These are phyloP conservation scores for Paramecium sonneborni DNA, from an alignment of 73 alveolate genomes.

Conservation along the genomic window DNA sequence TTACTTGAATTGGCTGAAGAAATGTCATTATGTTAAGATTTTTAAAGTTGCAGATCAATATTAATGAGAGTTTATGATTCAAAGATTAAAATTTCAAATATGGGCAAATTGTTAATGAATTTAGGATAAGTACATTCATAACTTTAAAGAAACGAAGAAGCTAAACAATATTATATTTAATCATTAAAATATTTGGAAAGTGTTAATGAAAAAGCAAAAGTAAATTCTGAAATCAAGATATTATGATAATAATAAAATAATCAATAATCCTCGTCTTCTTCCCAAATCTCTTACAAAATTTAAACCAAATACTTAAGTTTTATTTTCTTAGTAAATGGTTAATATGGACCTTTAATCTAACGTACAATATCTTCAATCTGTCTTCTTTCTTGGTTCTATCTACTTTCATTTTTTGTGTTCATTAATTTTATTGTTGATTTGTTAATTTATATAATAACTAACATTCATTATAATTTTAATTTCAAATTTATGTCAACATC, in stretches of 20 bases:
- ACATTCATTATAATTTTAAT: neutral
- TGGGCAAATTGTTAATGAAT: constrained; percentile 39
- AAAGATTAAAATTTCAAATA: neutral
- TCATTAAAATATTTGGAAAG: neutral
- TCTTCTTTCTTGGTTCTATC: neutral
- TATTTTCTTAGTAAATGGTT: neutral
- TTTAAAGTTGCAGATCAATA: constrained; percentile 30
- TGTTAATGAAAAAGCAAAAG: neutral
- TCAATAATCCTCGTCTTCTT: no score
- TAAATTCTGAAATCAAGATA: no score
- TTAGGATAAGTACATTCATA: constrained; percentile 38
- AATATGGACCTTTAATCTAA: constrained; percentile 9
- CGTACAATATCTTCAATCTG: neutral
- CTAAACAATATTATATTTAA: neutral
- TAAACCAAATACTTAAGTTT: neutral
- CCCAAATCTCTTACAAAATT: constrained; percentile 32
- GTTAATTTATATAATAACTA: neutral
- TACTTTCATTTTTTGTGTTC: no score
- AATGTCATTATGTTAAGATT: constrained; percentile 23
- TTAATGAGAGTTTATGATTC: constrained; percentile 55
- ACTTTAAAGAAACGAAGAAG: neutral
- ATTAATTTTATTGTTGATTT: neutral
- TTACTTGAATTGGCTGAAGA: constrained; percentile 63
- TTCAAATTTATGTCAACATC: constrained; percentile 42
- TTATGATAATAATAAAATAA: no score